Conservation (phyloP, 805 yeast species). For the Maudiozyma serrabonitensis region DNA sequence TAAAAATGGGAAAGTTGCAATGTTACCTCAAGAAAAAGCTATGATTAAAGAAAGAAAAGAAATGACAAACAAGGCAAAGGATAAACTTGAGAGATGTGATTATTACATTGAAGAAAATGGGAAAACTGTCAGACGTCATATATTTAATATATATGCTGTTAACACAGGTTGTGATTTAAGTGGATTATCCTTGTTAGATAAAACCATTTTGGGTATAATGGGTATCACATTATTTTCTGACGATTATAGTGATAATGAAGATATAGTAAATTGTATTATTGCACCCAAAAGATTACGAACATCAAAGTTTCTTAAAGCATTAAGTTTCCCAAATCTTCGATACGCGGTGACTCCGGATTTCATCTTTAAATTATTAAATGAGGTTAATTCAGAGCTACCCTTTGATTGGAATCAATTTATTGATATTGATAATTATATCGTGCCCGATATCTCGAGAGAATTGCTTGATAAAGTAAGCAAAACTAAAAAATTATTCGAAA, state of each 20-base stretch:
- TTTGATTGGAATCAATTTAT: constrained; percentile 8
- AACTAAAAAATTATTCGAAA: constrained; percentile 19
- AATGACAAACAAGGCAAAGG: constrained; percentile 18
- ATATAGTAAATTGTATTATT: constrained; percentile 41
- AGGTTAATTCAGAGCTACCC: constrained; percentile 7
- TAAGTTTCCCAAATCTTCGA: constrained; percentile 44
- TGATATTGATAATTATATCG: constrained; percentile 20
- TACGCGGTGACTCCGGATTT: constrained; percentile 48
- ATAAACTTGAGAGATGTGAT: constrained; percentile 2
- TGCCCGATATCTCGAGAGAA: constrained; percentile 28
- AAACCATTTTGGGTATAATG: constrained; percentile 33
- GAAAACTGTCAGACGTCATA: constrained; percentile 2
- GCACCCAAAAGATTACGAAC: constrained; percentile 83
- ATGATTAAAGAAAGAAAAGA: constrained; percentile 24
- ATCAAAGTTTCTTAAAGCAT: constrained; percentile 69
- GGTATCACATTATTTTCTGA: constrained; percentile 47
- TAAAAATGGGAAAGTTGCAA: constrained; percentile 22
- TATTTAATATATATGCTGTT: constrained; percentile 38
- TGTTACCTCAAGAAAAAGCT: constrained; percentile 34
- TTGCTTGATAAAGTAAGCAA: constrained; percentile 10
- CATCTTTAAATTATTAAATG: constrained; percentile 37
- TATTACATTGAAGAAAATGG: constrained; percentile 3
- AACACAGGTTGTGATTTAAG: constrained; percentile 55
- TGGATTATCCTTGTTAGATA: constrained; percentile 36
- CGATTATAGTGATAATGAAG: constrained; percentile 10